phyloP scores from a whole-genome alignment of 192 early-diverging fungal genomes.

The Mortierella claussenii region DNA sequence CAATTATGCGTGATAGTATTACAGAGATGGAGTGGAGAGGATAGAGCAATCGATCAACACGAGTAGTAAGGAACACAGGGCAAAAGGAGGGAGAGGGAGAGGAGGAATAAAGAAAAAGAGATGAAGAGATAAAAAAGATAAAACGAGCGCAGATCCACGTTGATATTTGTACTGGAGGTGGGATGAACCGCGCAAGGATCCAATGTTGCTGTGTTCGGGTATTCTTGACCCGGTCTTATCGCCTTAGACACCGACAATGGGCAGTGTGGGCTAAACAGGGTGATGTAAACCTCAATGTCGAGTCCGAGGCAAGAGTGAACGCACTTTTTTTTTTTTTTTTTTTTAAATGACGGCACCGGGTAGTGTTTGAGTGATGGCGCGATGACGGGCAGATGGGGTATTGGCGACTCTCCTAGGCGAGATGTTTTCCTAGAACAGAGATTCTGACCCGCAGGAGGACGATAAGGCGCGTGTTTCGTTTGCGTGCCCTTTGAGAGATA shows the following conservation, averaged over 20 bases:
- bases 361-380: no score
- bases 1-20: background rate
- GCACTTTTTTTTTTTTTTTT: background rate
- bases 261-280: background rate
- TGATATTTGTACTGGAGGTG: background rate
- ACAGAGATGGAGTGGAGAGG: background rate
- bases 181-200: background rate
- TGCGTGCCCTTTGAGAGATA: no score
- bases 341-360: background rate
- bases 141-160: background rate
- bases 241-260: background rate
- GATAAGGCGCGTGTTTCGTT: no score
- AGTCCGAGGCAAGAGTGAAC: background rate
- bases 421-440: no score
- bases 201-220: no score
- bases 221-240: no score
- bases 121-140: background rate
- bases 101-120: background rate
- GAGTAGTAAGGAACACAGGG: background rate
- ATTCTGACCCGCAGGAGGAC: no score
- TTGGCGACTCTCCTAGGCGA: no score
- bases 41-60: no score
- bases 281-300: background rate
- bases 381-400: no score
- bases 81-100: conserved; percentile 8